Percentiles rank a stretch among this genome's conserved stretches.
Evolutionary conservation across 306 rosid genomes (phyloP).

Genomic region (Amphicarpaea edgeworthii): DNA sequence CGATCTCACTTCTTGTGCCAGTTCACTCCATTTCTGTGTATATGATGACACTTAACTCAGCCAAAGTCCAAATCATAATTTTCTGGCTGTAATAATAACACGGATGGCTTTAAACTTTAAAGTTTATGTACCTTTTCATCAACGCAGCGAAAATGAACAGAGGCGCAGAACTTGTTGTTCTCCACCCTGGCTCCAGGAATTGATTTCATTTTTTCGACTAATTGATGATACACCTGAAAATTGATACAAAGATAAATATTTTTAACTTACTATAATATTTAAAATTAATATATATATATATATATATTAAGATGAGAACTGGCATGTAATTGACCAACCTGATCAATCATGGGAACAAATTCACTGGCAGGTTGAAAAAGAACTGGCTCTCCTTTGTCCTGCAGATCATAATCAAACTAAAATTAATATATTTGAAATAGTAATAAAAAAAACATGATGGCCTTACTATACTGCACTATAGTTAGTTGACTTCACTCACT

Average conservation of each 20-base stretch:
- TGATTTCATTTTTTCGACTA: slow-evolving; percentile 74
- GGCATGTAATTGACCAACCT: slow-evolving; percentile 51
- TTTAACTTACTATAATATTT: neutral
- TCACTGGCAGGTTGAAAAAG: slow-evolving; percentile 90
- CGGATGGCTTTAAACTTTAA: neutral
- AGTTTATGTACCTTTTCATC: slow-evolving; percentile 76
- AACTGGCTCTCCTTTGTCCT: slow-evolving; percentile 71
- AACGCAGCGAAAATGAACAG: slow-evolving; percentile 94
- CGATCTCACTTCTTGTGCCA: slow-evolving; percentile 80
- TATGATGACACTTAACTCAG: neutral
- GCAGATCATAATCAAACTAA: slow-evolving; percentile 20
- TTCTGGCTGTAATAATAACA: slow-evolving; percentile 1
- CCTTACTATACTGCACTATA: neutral
- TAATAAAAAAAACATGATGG: neutral
- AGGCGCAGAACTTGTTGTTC: slow-evolving; percentile 82
- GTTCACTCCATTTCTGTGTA: slow-evolving; percentile 83
- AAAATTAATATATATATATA: no score
- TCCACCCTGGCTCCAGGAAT: slow-evolving; percentile 86
- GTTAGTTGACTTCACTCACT: slow-evolving; percentile 61
- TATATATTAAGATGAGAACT: neutral
- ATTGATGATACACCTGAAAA: slow-evolving; percentile 65
- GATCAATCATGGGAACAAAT: slow-evolving; percentile 89
- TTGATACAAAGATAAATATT: neutral
- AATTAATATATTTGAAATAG: neutral
- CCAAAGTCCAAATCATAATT: slow-evolving; percentile 8